phyloP scores from a whole-genome alignment of 176 grass and related monocot genomes.

The Triticum dicoccoides region DNA sequence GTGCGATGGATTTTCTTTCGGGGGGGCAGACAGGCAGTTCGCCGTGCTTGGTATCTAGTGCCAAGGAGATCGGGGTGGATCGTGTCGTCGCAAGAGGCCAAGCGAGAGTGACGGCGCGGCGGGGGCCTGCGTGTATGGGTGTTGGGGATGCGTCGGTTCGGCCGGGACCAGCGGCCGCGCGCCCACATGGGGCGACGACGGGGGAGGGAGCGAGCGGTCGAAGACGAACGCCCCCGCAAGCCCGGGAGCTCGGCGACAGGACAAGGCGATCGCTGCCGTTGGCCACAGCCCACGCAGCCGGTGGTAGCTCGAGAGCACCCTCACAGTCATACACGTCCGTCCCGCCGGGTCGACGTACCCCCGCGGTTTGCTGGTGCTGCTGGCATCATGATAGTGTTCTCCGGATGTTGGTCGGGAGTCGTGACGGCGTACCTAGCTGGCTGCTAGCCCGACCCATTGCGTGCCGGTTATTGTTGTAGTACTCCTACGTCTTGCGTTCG shows the following conservation, averaged over 20 bases:
- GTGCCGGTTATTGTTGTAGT: no score
- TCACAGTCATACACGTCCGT: neutral
- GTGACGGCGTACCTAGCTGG: no score
- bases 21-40: neutral
- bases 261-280: neutral
- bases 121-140: slow-evolving; percentile 25
- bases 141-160: slow-evolving; percentile 1
- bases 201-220: neutral
- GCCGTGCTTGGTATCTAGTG: neutral
- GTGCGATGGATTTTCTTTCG: neutral
- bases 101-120: neutral
- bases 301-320: neutral
- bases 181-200: slow-evolving; percentile 7
- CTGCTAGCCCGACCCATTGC: no score
- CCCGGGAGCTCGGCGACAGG: slow-evolving; percentile 3
- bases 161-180: neutral
- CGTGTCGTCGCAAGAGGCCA: slow-evolving; percentile 40
- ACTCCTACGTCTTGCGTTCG: no score
- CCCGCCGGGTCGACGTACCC: neutral
- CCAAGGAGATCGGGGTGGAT: neutral
- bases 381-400: neutral
- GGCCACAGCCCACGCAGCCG: neutral
- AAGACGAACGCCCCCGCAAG: neutral
- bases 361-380: neutral
- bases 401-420: neutral